Evolutionary conservation across 2,329 filamentous ascomycete genomes (phyloP), one percentile per base, ranked within the genome.

Genomic region (Colletotrichum theobromicola): DNA sequence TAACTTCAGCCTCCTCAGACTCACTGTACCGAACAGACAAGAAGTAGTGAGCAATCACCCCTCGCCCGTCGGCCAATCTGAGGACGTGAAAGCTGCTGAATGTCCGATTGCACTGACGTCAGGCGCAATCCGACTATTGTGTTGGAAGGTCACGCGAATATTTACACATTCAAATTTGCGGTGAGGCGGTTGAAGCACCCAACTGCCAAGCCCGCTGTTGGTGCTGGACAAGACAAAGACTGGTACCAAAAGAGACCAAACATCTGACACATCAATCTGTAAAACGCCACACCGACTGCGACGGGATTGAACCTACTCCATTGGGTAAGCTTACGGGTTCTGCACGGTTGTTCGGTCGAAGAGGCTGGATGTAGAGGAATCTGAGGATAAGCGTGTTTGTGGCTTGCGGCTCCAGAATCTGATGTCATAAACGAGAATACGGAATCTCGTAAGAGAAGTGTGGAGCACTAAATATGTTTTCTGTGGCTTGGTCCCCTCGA

Each of bases 131-230:
- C n/a, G 9, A 21, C n/a, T 12, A 50, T 50, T 50, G n/a, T 50
- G 42, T 50, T 50, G 42, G 42, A 50, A 50, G 42, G 10, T 50
- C 42, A 50, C 24, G 42, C 12, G n/a, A n/a, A 50, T 10, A 50
- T n/a, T n/a, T 21, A 50, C 42, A 50, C n/a, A 50, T 50, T 12
- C 42, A 50, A 50, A n/a, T n/a, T 50, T 13, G 42, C 42, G n/a
- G 42, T 50, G 21, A n/a, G 13, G 42, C 42, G 42, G 42, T 50
- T 50, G 42, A 50, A 50, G n/a, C 10, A 50, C 42, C 10, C 42
- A 50, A 50, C n/a, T 50, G 42, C 42, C 42, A 50, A 50, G 42
- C 24, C 24, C n/a, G 42, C 42, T 50, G n/a, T 50, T 50, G 42
- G 42, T 50, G 42, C 42, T 50, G 42, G 24, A 9, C 42, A 50